Percentiles rank a stretch among this genome's conserved stretches.
Evolutionary conservation across 345 rosid genomes (phyloP).

Genomic region (Aquilaria yunnanensis): DNA sequence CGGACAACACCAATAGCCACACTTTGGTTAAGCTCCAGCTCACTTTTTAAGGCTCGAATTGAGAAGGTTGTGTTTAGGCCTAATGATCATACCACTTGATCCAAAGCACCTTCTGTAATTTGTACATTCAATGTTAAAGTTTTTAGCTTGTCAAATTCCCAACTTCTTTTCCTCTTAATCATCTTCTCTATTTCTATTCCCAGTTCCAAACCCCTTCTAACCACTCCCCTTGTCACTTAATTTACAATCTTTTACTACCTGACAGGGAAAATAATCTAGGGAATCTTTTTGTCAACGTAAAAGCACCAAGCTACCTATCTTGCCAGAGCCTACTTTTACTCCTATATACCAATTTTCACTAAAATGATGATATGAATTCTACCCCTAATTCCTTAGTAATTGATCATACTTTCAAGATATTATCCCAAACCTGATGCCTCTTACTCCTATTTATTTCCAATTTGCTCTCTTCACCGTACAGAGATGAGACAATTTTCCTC

Average conservation of each 20-base stretch:
- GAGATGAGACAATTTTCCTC: not conserved
- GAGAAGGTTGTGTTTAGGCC: too few species aligned
- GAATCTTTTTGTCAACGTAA: not conserved
- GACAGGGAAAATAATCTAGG: not conserved
- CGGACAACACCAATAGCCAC: too few species aligned
- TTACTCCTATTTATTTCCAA: not conserved
- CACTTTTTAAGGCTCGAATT: too few species aligned
- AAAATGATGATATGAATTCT: too few species aligned
- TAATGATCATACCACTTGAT: too few species aligned
- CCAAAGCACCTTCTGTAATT: too few species aligned
- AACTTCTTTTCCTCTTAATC: not conserved
- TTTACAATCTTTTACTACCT: not conserved
- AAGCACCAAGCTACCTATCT: not conserved
- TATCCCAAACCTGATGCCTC: not conserved
- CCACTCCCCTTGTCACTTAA: not conserved
- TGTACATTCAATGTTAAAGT: too few species aligned
- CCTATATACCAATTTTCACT: not conserved
- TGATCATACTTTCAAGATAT: too few species aligned
- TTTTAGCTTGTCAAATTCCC: not conserved
- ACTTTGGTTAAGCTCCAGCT: too few species aligned
- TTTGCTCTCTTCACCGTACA: not conserved
- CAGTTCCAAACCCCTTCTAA: not conserved
- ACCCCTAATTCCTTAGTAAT: too few species aligned
- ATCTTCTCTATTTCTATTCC: not conserved
- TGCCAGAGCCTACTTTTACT: not conserved